Evolutionary conservation across 495 filamentous ascomycete species (phyloP).

Genomic region (Xylaria intraflava): DNA sequence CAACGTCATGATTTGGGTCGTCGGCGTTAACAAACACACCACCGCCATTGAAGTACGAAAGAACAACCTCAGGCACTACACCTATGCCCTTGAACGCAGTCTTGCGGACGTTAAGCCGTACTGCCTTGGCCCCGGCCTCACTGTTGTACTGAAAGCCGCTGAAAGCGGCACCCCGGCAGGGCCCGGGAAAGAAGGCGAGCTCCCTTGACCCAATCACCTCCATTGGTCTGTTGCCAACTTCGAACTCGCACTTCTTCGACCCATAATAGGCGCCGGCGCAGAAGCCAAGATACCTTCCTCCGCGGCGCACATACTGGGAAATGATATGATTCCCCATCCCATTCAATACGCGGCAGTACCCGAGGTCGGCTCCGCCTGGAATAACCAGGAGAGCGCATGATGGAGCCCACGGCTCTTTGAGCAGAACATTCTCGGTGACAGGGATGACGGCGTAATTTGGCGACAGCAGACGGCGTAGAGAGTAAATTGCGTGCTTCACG

Average conservation of each 20-base stretch:
- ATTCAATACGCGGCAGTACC: conserved; percentile 83
- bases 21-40: conserved; percentile 86
- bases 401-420: conserved; percentile 87
- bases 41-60: conserved; percentile 89
- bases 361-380: conserved; percentile 90
- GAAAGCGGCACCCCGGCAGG: conserved; percentile 81
- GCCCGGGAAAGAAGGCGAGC: conserved; percentile 80
- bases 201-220: conserved; percentile 85
- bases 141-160: conserved; percentile 86
- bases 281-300: conserved; percentile 81
- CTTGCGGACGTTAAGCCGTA: conserved; percentile 59
- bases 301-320: conserved; percentile 73
- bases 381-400: conserved; percentile 86
- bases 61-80: conserved; percentile 57
- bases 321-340: conserved; percentile 82
- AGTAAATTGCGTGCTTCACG: conserved; percentile 82
- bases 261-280: conserved; percentile 97
- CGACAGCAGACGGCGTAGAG: conserved; percentile 81
- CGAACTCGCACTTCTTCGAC: conserved; percentile 74
- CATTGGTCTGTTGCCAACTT: conserved; percentile 71
- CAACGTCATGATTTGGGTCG: conserved; percentile 55
- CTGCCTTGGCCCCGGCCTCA: conserved; percentile 76
- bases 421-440: conserved; percentile 65
- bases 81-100: conserved; percentile 45
- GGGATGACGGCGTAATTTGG: conserved; percentile 90